Base-by-base conservation (phyloP, 805 yeast species). In the Zygosaccharomyces gambellarensis region DNA sequence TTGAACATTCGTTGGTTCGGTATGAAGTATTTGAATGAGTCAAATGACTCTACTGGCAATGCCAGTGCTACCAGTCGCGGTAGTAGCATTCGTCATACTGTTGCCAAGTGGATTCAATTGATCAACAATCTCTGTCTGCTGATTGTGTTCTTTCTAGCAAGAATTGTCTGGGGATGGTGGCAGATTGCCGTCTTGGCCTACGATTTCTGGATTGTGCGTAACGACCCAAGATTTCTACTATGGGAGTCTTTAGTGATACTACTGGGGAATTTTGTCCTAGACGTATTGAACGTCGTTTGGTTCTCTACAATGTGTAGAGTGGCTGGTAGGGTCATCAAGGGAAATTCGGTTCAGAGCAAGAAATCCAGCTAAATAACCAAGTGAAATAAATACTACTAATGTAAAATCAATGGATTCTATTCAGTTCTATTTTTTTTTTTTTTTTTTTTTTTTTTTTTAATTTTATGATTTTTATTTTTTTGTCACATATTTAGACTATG, bases 1-100 rank as follows among this genome's bases (percentile, higher is more conserved):
- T 87, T 90, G 53, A 90, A 90, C 68, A 63, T 87, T 57, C 83
- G 92, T 69, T 90, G 96, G 96, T 88, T 85, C 66, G 82, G 87
- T 17, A 53, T 58, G 41, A 62, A 66, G 44, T 66, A 56, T 40
- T 47, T 56, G 28, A 62, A 62, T 22, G 53, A 50, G 17, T 42
- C 40, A 11, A 49, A 54, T n/a, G 58, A 49, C 9, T 25, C 28
- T 8, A 6, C 28, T 25, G 28, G 2, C 28, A 25, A 25, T 5
- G 9, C 2, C 9, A 25, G 9, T 8, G 2, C 1, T 25, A 8
- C 9, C 28, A 25, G 28, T 25, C 28, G 28, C 28, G 9, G 9
- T 6, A 25, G 9, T 1, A 25, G 28, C 28, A 25, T 25, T 25
- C 9, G 28, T 8, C 22, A 25, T 14, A 54, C 48, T 12, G 1